phyloP scores from a whole-genome alignment of 768 basidiomycete genomes.

The Exidia glandulosa region DNA sequence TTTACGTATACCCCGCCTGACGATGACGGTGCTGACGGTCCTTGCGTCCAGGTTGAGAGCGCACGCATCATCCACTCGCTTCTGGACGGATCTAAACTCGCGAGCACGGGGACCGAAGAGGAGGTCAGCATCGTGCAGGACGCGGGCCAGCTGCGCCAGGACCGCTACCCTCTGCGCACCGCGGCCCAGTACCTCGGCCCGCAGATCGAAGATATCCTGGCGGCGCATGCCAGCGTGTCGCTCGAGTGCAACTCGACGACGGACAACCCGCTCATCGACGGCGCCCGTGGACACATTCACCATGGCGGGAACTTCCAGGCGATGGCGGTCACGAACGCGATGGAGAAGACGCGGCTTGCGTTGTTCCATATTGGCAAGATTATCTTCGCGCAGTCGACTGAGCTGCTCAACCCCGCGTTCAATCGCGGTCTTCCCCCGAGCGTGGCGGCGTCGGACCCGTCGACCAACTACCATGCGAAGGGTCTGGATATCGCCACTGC shows the following conservation, averaged over 20 bases:
- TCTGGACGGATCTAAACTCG: conserved; percentile 58
- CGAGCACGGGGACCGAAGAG: conserved; percentile 48
- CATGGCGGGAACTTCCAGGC: conserved; percentile 89
- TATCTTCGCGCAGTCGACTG: conserved; percentile 16
- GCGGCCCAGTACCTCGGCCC: conserved; percentile 81
- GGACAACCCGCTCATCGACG: conserved; percentile 77
- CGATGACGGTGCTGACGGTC: background rate
- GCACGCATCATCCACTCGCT: conserved; percentile 60
- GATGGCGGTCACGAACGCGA: conserved; percentile 72
- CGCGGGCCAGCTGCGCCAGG: conserved; percentile 64
- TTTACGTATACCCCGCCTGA: background rate
- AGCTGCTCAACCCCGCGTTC: conserved; percentile 15
- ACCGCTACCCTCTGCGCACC: conserved; percentile 65
- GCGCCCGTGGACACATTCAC: conserved; percentile 52
- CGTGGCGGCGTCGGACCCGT: conserved; percentile 5
- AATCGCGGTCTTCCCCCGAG: conserved; percentile 18
- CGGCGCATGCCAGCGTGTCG: conserved; percentile 50
- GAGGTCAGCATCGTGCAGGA: conserved; percentile 68
- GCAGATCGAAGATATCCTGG: conserved; percentile 68
- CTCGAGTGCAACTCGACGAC: conserved; percentile 82
- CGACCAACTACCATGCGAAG: conserved; percentile 17
- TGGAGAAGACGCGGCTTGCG: conserved; percentile 75
- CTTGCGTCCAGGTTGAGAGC: conserved; percentile 61
- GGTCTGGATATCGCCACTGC: conserved; percentile 18
- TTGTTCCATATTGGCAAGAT: conserved; percentile 58